Percentiles rank a stretch among this genome's conserved stretches.
Conservation (phyloP, 805 yeast species). For the Starmera quercuum region DNA sequence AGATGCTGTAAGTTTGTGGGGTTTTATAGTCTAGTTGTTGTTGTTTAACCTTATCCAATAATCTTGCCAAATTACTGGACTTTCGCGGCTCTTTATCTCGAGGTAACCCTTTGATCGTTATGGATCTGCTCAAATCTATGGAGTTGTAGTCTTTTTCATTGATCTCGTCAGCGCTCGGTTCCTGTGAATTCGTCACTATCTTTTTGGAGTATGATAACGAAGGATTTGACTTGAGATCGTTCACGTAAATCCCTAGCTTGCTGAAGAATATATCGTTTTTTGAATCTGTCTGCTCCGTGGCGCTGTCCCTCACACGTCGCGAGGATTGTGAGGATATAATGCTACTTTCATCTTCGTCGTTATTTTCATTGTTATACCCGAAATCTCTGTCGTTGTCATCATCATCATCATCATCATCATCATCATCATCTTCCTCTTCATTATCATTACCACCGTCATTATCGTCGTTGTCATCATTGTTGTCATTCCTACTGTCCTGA, state of each 20-base stretch:
- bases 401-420: background rate
- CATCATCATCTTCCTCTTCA: background rate
- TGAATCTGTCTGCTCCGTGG: conserved; percentile 7
- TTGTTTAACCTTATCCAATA: conserved; percentile 6
- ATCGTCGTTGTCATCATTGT: background rate
- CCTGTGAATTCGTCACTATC: conserved; percentile 4
- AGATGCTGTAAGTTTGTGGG: conserved; percentile 5
- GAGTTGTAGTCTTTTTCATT: conserved; percentile 6
- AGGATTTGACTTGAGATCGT: conserved; percentile 18
- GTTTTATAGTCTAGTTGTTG: background rate
- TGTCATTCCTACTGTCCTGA: too few species aligned
- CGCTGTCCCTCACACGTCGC: too few species aligned
- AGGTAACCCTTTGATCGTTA: conserved; percentile 9
- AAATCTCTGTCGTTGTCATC: background rate
- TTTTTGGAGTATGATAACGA: conserved; percentile 13
- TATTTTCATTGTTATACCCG: background rate
- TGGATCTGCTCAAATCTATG: conserved; percentile 15
- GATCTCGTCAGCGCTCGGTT: conserved; percentile 1
- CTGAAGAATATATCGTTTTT: conserved; percentile 16
- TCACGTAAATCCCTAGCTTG: conserved; percentile 18
- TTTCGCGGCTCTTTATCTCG: background rate
- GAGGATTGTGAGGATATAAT: too few species aligned
- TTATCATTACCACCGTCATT: background rate
- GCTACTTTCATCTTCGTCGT: too few species aligned
- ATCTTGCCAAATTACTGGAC: conserved; percentile 2